Conservation (phyloP, 306 rosid genomes). For the Coriaria nepalensis region DNA sequence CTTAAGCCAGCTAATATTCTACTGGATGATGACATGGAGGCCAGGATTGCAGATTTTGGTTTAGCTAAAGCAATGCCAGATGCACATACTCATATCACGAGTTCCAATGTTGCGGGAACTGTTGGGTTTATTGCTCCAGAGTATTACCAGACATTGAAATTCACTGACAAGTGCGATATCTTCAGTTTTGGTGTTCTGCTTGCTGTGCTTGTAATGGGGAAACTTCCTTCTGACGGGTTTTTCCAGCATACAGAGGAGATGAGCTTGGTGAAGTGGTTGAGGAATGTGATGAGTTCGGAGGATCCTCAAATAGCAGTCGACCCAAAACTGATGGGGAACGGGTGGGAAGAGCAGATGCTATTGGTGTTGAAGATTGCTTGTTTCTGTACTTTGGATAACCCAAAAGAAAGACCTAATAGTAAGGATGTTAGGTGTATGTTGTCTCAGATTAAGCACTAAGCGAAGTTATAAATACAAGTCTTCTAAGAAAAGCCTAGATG, state of each 20-base stretch:
- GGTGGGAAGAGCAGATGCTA: slow-evolving; percentile 84
- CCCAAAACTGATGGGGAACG: slow-evolving; percentile 41
- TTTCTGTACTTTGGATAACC: slow-evolving; percentile 77
- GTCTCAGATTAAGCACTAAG: slow-evolving; percentile 54
- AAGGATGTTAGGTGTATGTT: slow-evolving; percentile 80
- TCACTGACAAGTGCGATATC: slow-evolving; percentile 86
- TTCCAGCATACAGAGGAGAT: slow-evolving; percentile 52
- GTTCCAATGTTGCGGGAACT: slow-evolving; percentile 71
- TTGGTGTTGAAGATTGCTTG: slow-evolving; percentile 75
- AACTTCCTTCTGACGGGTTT: slow-evolving; percentile 60
- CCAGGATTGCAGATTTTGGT: slow-evolving; percentile 90
- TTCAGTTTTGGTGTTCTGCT: slow-evolving; percentile 78
- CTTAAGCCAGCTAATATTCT: slow-evolving; percentile 71
- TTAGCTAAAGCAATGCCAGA: slow-evolving; percentile 81
- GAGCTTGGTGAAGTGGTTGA: slow-evolving; percentile 81
- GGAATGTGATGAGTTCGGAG: slow-evolving; percentile 46
- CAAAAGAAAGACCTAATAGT: slow-evolving; percentile 74
- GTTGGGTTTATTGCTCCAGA: slow-evolving; percentile 87
- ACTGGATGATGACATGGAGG: slow-evolving; percentile 84
- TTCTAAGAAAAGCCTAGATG: too few species aligned
- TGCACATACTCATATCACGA: slow-evolving; percentile 48
- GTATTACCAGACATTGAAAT: slow-evolving; percentile 72
- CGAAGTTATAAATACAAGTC: background rate
- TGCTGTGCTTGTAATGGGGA: slow-evolving; percentile 70
- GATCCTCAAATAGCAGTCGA: slow-evolving; percentile 51